Evolutionary conservation across 1,139 yeast genomes (phyloP).

Genomic region (Diutina ranongensis): DNA sequence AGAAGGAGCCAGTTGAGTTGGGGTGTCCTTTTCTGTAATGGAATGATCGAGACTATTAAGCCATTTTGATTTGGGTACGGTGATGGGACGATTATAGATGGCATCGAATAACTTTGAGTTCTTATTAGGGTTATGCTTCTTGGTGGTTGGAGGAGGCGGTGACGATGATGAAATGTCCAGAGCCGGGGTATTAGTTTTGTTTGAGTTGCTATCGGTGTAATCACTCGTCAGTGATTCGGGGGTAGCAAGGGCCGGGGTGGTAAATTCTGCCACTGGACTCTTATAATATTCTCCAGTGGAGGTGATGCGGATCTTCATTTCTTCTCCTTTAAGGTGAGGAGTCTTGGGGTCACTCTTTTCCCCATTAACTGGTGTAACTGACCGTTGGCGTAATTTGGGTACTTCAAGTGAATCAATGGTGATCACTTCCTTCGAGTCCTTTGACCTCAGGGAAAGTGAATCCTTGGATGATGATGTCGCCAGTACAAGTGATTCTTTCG

Average conservation of each 20-base stretch:
- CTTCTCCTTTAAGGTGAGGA: neutral
- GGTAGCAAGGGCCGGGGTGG: neutral
- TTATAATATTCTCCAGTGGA: neutral
- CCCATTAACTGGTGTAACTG: neutral
- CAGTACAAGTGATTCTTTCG: neutral
- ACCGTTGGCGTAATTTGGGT: neutral
- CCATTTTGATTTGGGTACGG: neutral
- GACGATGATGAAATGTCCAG: neutral
- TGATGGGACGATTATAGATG: conserved; percentile 3
- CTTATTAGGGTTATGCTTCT: neutral
- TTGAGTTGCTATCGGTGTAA: neutral
- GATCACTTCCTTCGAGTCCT: neutral
- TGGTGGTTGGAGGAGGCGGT: neutral
- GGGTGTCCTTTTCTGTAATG: too few species aligned
- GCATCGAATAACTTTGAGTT: neutral
- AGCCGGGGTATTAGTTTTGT: neutral
- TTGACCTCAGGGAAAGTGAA: neutral
- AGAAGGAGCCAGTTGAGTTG: neutral
- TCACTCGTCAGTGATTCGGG: neutral
- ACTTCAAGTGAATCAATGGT: neutral
- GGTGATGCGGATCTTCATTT: neutral
- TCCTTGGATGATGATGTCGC: too few species aligned
- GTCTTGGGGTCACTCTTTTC: neutral
- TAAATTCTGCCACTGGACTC: neutral
- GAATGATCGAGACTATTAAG: neutral